Evolutionary conservation across 495 filamentous ascomycete genomes (phyloP).

Genomic region (Penicillium dipodomyicola): DNA sequence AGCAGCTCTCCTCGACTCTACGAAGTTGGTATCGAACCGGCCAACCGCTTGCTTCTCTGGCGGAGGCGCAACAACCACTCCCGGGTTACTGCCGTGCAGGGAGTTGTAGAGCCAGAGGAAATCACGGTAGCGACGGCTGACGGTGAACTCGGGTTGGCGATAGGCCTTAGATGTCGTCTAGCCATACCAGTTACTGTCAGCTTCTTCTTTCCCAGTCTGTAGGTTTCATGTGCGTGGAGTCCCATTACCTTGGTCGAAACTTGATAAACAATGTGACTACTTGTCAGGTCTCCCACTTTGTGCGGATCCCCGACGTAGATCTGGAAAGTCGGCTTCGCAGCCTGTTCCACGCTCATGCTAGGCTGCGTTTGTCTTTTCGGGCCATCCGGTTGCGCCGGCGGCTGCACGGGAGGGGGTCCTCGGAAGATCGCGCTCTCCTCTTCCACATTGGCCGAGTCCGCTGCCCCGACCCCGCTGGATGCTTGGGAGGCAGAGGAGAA

Average conservation of each 20-base stretch:
- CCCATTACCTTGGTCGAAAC: constrained; percentile 80
- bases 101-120: constrained; percentile 97
- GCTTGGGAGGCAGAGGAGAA: constrained; percentile 48
- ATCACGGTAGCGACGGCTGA: constrained; percentile 90
- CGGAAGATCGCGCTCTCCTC: constrained; percentile 63
- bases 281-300: constrained; percentile 95
- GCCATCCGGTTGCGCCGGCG: constrained; percentile 46
- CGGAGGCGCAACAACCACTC: constrained; percentile 91
- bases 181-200: constrained; percentile 16
- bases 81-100: constrained; percentile 89
- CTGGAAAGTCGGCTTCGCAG: constrained; percentile 85
- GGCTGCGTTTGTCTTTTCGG: constrained; percentile 65
- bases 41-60: constrained; percentile 98
- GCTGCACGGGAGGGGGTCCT: constrained; percentile 72
- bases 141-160: constrained; percentile 82
- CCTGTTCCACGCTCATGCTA: constrained; percentile 84
- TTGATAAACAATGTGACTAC: constrained; percentile 95
- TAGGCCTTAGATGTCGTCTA: constrained; percentile 96
- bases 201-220: not conserved
- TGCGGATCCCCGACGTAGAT: constrained; percentile 94
- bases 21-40: constrained; percentile 94
- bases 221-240: constrained; percentile 1
- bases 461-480: constrained; percentile 47
- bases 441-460: constrained; percentile 61
- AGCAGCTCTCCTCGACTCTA: constrained; percentile 84